Percentiles rank a stretch among this genome's conserved stretches.
These are phyloP conservation scores for Psilocybe mexicana DNA, from an alignment of 1,284 basidiomycete genomes.

Conservation along the genomic window DNA sequence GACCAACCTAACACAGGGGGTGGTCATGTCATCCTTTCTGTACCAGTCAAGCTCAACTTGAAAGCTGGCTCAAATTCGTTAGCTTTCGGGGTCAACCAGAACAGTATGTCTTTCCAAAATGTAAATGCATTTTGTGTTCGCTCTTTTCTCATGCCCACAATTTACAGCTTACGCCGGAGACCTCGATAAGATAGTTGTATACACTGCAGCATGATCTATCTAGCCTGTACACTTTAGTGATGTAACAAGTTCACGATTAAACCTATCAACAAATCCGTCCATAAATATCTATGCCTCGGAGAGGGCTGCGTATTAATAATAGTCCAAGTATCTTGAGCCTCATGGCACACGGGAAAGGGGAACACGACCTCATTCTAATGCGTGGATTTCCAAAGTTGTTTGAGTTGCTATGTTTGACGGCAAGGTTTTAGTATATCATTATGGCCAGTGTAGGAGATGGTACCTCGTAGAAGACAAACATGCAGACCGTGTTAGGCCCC, in stretches of 20 bases:
- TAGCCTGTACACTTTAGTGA: neutral
- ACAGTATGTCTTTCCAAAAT: conserved; percentile 37
- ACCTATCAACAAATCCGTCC: neutral
- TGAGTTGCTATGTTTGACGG: conserved; percentile 55
- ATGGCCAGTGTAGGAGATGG: conserved; percentile 1
- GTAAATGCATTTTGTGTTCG: neutral
- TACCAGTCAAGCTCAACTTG: conserved; percentile 55
- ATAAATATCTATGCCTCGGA: neutral
- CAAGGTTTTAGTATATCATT: neutral
- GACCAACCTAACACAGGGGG: conserved; percentile 62
- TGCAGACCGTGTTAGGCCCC: conserved; percentile 80
- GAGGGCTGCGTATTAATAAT: neutral
- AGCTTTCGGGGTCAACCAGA: conserved; percentile 51
- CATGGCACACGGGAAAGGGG: neutral
- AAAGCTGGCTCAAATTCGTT: conserved; percentile 53
- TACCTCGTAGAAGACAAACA: conserved; percentile 87
- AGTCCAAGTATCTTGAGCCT: neutral
- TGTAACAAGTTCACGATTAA: neutral
- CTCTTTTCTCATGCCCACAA: neutral
- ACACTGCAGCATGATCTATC: conserved; percentile 36
- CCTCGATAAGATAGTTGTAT: conserved; percentile 63
- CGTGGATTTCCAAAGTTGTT: conserved; percentile 48
- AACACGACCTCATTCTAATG: neutral
- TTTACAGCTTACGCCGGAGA: conserved; percentile 56
- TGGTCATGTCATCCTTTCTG: conserved; percentile 51